Evolutionary conservation across 768 basidiomycete species (phyloP).

Genomic region (Tulasnella sp.): DNA sequence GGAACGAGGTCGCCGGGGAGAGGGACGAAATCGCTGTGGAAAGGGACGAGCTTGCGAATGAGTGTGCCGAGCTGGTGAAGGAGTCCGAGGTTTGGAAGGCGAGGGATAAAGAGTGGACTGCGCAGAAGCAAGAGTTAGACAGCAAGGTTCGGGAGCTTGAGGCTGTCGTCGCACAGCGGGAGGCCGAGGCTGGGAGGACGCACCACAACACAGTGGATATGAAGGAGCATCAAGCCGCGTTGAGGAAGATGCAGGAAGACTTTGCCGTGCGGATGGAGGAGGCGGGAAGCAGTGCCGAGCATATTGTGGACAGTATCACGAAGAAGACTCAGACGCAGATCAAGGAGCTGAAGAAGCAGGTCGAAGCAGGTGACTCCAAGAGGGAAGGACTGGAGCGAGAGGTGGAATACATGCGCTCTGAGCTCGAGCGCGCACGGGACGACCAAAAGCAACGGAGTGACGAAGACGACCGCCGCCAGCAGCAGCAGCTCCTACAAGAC

Average conservation of each 20-base stretch:
- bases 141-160: not conserved
- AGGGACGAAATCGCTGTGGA: conserved; percentile 53
- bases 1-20: conserved; percentile 41
- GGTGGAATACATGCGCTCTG: too few relatives aligned
- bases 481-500: not conserved
- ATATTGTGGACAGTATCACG: conserved; percentile 26
- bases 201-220: not conserved
- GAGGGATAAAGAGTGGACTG: not conserved
- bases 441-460: not conserved
- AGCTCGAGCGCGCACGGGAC: not conserved
- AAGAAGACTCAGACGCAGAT: conserved; percentile 24
- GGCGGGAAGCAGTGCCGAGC: not conserved
- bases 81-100: too few relatives aligned
- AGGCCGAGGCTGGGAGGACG: too few relatives aligned
- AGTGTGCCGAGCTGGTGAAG: not conserved
- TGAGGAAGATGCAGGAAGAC: not conserved
- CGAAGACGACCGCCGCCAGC: not conserved
- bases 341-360: conserved; percentile 39
- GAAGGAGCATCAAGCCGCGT: not conserved
- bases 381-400: too few relatives aligned
- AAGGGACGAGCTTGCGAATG: conserved; percentile 43
- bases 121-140: not conserved
- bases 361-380: not conserved
- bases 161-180: not conserved
- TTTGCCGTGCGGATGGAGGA: not conserved